Base-by-base conservation (phyloP, 768 basidiomycete genomes). In the Mrakia gelida region DNA sequence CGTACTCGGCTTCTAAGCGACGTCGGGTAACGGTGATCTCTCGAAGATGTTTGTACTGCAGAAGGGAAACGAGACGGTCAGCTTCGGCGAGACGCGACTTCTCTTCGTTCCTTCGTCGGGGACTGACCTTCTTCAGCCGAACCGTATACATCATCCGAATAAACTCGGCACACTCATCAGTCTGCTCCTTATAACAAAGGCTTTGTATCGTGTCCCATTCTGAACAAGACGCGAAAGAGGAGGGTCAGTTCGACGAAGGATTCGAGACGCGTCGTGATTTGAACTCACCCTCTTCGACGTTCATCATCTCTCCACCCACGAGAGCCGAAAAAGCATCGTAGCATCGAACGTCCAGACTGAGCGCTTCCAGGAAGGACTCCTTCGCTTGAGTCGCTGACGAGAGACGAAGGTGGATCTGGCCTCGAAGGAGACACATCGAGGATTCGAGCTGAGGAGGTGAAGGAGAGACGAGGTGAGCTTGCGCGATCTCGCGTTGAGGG, bases 141-240 rank as follows among this genome's bases (percentile, higher is more conserved):
- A 93, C 89, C 0, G 92, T 93, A 82, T 99, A 99, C 80, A 98
- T 94, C 78, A 98, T 88, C 79, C 91, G 90, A 38, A 99, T 91
- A 82, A 99, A 97, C 59, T 92, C 90, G 0, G 94, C 93, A 79
- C 97, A 95, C 79, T 94, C 91, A 2, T 91, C 90, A 0, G 90
- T 90, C 83, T 98, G 96, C 56, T 91, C 89, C 49, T 87, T 86
- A 82, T 94, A 98, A 2, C 91, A 88, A 16, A 99, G 88, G 23
- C 89, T 88, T 83, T 93, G 92, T 4, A 99, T 89, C 80, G 98
- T 96, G 78, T 95, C 92, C 97, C 97, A 98, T 84, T 99, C 97
- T 98, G 81, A n/a, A n/a, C 5, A n/a, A 65, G 28, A 13, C 3
- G 3, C 76, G 18, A 34, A 30, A 7, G 7, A 41, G 67, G 1